A percentile compares a stretch with the other conserved stretches of the same genome.
Evolutionary conservation across 768 basidiomycete genomes (phyloP).

Genomic region (Naganishia onofrii): DNA sequence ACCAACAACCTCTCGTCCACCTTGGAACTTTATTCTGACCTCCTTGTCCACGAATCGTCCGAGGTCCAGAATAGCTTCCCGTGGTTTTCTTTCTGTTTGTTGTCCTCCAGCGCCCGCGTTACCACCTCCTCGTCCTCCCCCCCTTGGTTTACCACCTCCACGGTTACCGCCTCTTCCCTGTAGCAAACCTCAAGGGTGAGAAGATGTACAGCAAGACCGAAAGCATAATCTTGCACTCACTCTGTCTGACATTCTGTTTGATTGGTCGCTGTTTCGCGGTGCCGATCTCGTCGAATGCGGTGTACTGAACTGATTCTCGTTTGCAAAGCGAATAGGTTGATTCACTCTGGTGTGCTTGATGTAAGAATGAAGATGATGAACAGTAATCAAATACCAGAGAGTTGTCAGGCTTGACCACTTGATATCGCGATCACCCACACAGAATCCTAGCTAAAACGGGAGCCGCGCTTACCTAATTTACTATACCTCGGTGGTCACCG

Average conservation of each 20-base stretch:
- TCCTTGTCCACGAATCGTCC: conserved; percentile 88
- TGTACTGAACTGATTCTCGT: no score
- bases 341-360: no score
- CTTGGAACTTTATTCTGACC: conserved; percentile 96
- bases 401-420: neutral
- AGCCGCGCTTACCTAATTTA: neutral
- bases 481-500: neutral
- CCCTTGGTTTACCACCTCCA: conserved; percentile 50
- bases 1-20: conserved; percentile 91
- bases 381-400: neutral
- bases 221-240: neutral
- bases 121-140: conserved; percentile 59
- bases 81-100: conserved; percentile 68
- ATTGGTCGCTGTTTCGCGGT: neutral
- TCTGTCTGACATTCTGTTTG: conserved; percentile 10
- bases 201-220: neutral
- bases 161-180: conserved; percentile 20
- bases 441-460: neutral
- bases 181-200: neutral
- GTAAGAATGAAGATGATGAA: no score
- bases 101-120: conserved; percentile 55
- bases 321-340: no score
- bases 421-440: neutral
- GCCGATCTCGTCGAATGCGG: no score
- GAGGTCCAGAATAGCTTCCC: conserved; percentile 92